These are phyloP conservation scores for Torulaspora indica DNA, from an alignment of 805 yeast species.

Conservation along the genomic window DNA sequence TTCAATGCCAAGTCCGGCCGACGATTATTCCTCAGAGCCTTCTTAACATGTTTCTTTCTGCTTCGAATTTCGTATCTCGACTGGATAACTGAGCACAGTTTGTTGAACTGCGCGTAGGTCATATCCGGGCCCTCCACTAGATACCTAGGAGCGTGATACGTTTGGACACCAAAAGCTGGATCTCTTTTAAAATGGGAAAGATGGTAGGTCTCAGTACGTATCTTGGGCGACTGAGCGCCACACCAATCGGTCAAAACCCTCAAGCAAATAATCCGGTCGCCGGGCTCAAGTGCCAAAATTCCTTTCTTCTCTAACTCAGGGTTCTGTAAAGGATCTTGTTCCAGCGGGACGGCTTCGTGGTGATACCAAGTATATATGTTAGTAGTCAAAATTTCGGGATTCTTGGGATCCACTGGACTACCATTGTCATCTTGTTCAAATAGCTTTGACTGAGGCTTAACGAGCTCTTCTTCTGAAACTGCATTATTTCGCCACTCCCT, in stretches of 20 bases:
- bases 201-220: constrained; percentile 30
- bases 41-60: constrained; percentile 25
- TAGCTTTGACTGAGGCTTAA: constrained; percentile 13
- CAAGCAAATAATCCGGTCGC: constrained; percentile 26
- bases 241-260: constrained; percentile 27
- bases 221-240: constrained; percentile 22
- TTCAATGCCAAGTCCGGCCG: constrained; percentile 25
- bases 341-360: constrained; percentile 18
- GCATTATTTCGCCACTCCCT: constrained; percentile 25
- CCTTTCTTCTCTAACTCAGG: constrained; percentile 26
- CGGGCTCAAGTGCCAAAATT: constrained; percentile 24
- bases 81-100: constrained; percentile 26
- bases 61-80: constrained; percentile 25
- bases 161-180: constrained; percentile 27
- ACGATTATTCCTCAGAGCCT: constrained; percentile 23
- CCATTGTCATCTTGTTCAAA: constrained; percentile 20
- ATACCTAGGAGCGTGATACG: constrained; percentile 28
- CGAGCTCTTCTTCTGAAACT: constrained; percentile 8
- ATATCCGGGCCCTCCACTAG: constrained; percentile 25
- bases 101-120: constrained; percentile 23
- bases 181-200: constrained; percentile 29
- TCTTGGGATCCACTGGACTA: constrained; percentile 20
- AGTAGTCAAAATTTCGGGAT: constrained; percentile 22
- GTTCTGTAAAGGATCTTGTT: constrained; percentile 25
- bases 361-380: constrained; percentile 20